A percentile compares a stretch with the other conserved stretches of the same genome.
phyloP scores from a whole-genome alignment of 495 filamentous ascomycete species.

The Podospora pseudoanserina region DNA sequence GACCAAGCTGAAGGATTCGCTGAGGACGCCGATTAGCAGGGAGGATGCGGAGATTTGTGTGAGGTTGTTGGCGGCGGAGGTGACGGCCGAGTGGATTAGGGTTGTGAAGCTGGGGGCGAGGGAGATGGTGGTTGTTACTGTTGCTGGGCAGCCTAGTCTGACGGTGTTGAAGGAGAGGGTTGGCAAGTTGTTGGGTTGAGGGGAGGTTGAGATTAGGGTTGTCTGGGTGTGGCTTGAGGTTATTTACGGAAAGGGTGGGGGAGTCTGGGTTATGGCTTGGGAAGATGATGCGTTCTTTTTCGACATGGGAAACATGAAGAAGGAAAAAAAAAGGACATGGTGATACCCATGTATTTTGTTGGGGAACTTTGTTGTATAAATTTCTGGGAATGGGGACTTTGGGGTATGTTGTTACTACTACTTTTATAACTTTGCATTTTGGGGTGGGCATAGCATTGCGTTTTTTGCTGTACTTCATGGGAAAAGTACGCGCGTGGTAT shows the following conservation, averaged over 20 bases:
- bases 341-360: neutral
- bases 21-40: slow-evolving; percentile 56
- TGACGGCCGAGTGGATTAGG: slow-evolving; percentile 60
- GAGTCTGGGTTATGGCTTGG: neutral
- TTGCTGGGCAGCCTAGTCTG: slow-evolving; percentile 39
- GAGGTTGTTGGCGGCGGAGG: slow-evolving; percentile 53
- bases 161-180: slow-evolving; percentile 45
- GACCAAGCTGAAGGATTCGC: slow-evolving; percentile 56
- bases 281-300: neutral
- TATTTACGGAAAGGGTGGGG: neutral
- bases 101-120: slow-evolving; percentile 53
- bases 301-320: too few relatives aligned
- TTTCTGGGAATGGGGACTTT: neutral
- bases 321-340: neutral
- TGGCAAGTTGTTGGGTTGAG: slow-evolving; percentile 32
- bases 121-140: slow-evolving; percentile 57
- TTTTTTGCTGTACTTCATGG: neutral
- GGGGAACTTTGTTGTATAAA: neutral
- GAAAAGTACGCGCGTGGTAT: neutral
- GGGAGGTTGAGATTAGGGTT: neutral
- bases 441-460: neutral
- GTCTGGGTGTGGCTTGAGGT: slow-evolving; percentile 3
- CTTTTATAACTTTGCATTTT: neutral
- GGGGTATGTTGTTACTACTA: neutral
- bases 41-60: slow-evolving; percentile 57